Evolutionary conservation across 148 eudicot genomes (phyloP).

Genomic region (Bassia scoparia): DNA sequence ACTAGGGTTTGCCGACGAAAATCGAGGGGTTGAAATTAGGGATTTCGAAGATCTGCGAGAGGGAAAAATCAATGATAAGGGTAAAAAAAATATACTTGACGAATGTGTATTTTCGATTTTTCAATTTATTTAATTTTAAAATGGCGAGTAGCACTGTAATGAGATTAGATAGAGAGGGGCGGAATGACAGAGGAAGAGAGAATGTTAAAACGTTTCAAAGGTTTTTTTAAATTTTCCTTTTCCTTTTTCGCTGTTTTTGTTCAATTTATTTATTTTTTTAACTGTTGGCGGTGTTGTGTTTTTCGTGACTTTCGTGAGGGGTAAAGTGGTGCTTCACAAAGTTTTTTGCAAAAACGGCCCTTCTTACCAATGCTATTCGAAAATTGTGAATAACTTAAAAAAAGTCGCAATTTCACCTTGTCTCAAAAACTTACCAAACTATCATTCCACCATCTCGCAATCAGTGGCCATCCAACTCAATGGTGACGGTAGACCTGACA

Average conservation of each 20-base stretch:
- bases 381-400: no score
- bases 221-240: background rate
- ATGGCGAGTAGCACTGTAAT: no score
- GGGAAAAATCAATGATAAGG: background rate
- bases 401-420: no score
- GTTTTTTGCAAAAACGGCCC: no score
- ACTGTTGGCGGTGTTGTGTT: background rate
- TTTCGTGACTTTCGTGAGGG: no score
- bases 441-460: no score
- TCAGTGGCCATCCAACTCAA: no score
- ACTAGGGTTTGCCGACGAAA: conserved; percentile 6
- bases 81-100: background rate
- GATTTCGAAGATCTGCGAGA: conserved; percentile 32
- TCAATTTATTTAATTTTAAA: background rate
- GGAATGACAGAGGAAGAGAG: background rate
- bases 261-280: no score
- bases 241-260: background rate
- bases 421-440: no score
- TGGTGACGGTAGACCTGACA: no score
- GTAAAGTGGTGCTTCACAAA: no score
- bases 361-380: no score
- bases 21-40: conserved; percentile 6
- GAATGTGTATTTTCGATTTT: background rate
- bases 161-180: background rate
- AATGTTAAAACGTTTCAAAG: background rate